Base-by-base conservation (phyloP, 1,284 basidiomycete species). In the Bjerkandera adusta region DNA sequence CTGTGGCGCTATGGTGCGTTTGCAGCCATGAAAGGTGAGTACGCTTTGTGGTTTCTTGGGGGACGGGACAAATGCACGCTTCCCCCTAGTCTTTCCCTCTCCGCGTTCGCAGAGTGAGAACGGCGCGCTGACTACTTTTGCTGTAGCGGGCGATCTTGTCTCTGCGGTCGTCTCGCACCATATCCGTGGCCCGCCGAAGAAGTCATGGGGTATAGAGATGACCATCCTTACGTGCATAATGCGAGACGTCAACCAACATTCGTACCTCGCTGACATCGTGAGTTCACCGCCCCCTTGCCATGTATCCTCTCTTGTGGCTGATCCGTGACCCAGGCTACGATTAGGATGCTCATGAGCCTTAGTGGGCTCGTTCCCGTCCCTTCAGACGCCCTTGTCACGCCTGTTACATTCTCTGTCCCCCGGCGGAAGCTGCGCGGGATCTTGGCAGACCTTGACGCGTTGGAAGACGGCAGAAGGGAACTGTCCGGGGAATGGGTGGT, bases 401-500 rank as follows among this genome's bases (percentile, higher is more conserved):
- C 96, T 4, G 90, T 99, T 41, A 93, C 92, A 0, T 99, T 97
- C 65, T 77, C 75, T 34, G 93, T 98, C 38, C 83, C 79, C 51
- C 78, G 70, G 55, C 82, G 89, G 8, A 68, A 76, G 3, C 71
- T 97, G 30, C 78, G 83, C 22, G 92, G 92, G 3, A 82, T 96
- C 41, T 76, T 97, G 18, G 73, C 83, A 6, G 75, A 85, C 11
- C 80, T 79, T 47, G 90, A 98, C 61, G 76, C 76, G n/a, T 59
- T 71, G 7, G 91, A 91, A 67, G 76, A 73, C 42, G 92, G 84
- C 43, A 73, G 65, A 13, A 79, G 96, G 5, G 89, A 95, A 61
- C 75, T 99, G 36, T 85, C 84, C 1, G 96, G 92, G 4, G 97
- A 99, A 71, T 99, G 96, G 96, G 88, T 98, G 15, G 89, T 98